phyloP scores from a whole-genome alignment of 2,329 filamentous ascomycete species.

The Pestalotiopsis sp. region DNA sequence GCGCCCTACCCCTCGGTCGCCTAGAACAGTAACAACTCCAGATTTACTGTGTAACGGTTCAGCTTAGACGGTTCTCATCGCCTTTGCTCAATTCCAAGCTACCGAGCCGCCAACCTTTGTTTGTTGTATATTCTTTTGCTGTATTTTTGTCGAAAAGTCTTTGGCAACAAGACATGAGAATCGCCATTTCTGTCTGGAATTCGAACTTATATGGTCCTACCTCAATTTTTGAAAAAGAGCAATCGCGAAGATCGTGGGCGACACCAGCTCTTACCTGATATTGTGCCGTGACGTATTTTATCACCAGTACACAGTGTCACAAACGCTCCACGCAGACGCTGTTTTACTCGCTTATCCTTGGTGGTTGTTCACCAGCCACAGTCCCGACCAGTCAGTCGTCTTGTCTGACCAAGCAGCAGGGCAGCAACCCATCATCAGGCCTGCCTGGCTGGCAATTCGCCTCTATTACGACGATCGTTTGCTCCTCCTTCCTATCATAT shows the following conservation, averaged over 20 bases:
- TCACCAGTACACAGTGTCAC: not conserved
- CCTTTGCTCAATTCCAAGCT: not conserved
- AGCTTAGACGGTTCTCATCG: not conserved
- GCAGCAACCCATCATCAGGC: not conserved
- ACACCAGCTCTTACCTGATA: not conserved
- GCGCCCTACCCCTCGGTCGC: constrained; percentile 9
- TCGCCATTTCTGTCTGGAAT: not conserved
- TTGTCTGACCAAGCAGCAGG: not conserved
- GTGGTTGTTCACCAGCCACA: constrained; percentile 9
- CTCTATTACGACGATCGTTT: constrained; percentile 13
- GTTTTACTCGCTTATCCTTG: not conserved
- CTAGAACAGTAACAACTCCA: constrained; percentile 8
- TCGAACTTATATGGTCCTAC: constrained; percentile 7
- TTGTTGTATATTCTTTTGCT: not conserved
- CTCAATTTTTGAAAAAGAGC: constrained; percentile 8
- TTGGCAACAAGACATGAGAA: constrained; percentile 6
- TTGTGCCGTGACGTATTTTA: not conserved
- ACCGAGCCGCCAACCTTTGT: not conserved
- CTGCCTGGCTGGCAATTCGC: constrained; percentile 8
- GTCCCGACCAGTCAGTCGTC: not conserved
- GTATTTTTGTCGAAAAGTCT: not conserved
- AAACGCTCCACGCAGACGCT: not conserved
- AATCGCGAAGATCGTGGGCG: not conserved
- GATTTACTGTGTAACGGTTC: not conserved
- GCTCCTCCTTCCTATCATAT: not conserved